Percentiles rank a stretch among this genome's conserved stretches.
Evolutionary conservation across 148 eudicot genomes (phyloP).

Genomic region (Camellia granthamiana): DNA sequence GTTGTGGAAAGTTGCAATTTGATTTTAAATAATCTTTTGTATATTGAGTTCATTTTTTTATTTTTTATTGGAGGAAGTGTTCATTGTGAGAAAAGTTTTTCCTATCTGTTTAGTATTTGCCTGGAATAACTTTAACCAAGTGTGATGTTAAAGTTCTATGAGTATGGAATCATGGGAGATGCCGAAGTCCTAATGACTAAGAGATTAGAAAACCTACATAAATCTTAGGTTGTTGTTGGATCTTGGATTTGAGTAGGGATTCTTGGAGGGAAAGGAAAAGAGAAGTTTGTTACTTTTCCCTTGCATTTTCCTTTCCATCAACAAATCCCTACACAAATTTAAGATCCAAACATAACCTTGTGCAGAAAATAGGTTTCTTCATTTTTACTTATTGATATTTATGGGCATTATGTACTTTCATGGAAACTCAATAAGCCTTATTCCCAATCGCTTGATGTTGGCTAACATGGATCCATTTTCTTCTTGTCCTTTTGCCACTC

Average conservation of each 20-base stretch:
- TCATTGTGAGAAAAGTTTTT: not conserved
- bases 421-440: not conserved
- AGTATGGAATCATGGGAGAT: not conserved
- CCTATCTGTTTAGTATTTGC: not conserved
- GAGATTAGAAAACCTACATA: not conserved
- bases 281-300: too few relatives aligned
- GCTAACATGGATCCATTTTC: not conserved
- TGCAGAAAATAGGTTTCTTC: not conserved
- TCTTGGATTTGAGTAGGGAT: too few relatives aligned
- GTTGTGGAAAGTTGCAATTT: not conserved
- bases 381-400: not conserved
- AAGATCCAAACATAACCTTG: too few relatives aligned
- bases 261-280: too few relatives aligned
- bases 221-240: not conserved
- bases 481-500: not conserved
- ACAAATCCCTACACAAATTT: too few relatives aligned
- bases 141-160: not conserved
- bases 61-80: not conserved
- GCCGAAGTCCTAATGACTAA: not conserved
- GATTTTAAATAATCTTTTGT: too few relatives aligned
- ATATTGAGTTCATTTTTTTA: not conserved
- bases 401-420: not conserved
- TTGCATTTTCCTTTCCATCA: too few relatives aligned
- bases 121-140: not conserved
- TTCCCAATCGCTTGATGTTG: not conserved